Evolutionary conservation across 1,139 yeast species (phyloP), one percentile per base, ranked within the genome.

Genomic region (Oligophagozyma castellii): DNA sequence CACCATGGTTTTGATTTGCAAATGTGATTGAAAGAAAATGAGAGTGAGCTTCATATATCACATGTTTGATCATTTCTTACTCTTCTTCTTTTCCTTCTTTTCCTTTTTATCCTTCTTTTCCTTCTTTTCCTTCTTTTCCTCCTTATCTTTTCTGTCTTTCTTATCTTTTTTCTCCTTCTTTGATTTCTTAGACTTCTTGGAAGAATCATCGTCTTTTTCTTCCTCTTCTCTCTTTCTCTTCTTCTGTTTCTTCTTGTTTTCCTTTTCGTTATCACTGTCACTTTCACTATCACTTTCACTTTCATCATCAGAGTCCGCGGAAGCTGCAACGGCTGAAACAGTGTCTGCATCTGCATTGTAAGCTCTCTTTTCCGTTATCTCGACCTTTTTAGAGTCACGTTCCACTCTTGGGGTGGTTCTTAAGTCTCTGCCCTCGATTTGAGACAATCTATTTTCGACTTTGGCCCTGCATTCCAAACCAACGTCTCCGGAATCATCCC

Each of bases 301-400:
- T 27, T 63, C 66, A 37, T 67, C 71, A 34, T 24, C 18, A 23
- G 22, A 26, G 14, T 14, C 14, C 5, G 16, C 27, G 13, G 27
- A 24, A 28, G 62, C 61, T 35, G 59, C 63, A 25, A 53, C 63
- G 15, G 54, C 54, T 35, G 58, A 56, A 21, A 58, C 63, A 34
- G 86, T 73, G 56, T 84, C 95, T 27, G 94, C 95, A 51, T 84
- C 96, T 29, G 83, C 93, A 52, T 86, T 89, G 64, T 89, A 89
- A 35, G 92, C 80, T 58, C 78, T 70, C 29, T 86, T 74, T 54
- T 80, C 89, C 33, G 81, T 60, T 46, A 86, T 69, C 38, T 79
- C 93, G 41, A 83, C 74, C 70, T 83, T 84, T 55, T 77, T 73
- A 53, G 73, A 73, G 46, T 77, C 83, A 59, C 76, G 77, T 28